A percentile compares a stretch with the other conserved stretches of the same genome.
Conservation (phyloP, 1,284 basidiomycete species). For the Testicularia cyperi region DNA sequence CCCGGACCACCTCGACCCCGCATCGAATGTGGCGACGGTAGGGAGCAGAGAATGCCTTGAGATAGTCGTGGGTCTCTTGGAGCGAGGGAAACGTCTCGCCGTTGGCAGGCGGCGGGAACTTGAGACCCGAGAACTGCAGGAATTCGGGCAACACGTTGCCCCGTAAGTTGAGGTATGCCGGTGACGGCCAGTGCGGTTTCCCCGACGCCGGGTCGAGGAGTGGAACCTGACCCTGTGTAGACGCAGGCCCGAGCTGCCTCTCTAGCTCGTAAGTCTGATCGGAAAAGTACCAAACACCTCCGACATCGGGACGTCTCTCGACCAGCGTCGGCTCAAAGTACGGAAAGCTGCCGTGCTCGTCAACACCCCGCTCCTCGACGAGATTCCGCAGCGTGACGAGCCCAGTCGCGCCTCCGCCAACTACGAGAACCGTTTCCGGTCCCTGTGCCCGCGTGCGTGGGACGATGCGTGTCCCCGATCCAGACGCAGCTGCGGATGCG, state of each 20-base stretch:
- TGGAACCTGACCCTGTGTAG: slow-evolving; percentile 15
- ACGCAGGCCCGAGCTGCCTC: slow-evolving; percentile 9
- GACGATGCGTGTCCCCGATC: not conserved
- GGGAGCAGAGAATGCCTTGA: slow-evolving; percentile 27
- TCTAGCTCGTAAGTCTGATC: slow-evolving; percentile 29
- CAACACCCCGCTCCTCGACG: slow-evolving; percentile 5
- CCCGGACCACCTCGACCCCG: slow-evolving; percentile 36
- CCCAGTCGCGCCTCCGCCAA: slow-evolving; percentile 52
- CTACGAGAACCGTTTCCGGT: slow-evolving; percentile 36
- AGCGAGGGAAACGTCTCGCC: slow-evolving; percentile 45
- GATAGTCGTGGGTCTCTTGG: slow-evolving; percentile 43
- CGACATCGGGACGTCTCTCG: slow-evolving; percentile 43
- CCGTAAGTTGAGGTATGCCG: slow-evolving; percentile 45
- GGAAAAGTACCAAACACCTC: slow-evolving; percentile 53
- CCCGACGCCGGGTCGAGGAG: slow-evolving; percentile 18
- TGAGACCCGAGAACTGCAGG: slow-evolving; percentile 36
- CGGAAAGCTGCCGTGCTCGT: slow-evolving; percentile 10
- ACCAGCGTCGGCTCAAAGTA: slow-evolving; percentile 31
- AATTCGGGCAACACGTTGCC: slow-evolving; percentile 54
- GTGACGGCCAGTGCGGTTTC: slow-evolving; percentile 44
- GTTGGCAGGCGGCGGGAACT: slow-evolving; percentile 28
- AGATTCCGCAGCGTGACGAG: slow-evolving; percentile 48
- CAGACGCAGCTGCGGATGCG: not conserved
- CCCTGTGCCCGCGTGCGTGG: slow-evolving; percentile 11
- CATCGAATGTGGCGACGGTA: slow-evolving; percentile 14